Base-by-base conservation (phyloP, 1,284 basidiomycete species). In the Ceratorhiza oryzae-sativae region DNA sequence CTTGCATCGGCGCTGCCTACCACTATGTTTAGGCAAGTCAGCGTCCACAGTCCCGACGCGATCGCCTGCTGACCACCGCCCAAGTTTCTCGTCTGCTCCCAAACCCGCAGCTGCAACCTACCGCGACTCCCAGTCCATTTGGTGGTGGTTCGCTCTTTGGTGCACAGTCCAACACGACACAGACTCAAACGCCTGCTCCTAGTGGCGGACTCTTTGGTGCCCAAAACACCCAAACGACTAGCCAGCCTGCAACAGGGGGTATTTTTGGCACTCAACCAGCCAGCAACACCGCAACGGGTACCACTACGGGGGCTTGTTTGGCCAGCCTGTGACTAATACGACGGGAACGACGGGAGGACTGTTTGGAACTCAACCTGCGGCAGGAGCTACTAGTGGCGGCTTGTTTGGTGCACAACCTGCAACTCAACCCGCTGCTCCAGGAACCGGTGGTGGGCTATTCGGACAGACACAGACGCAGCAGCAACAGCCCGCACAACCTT, bases 101-200 rank as follows among this genome's bases (percentile, higher is more conserved):
- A 42, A 41, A 10, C 39, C 36, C 36, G 62, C 46, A 3, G 53
- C 65, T 23, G 20, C 51, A 27, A 20, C 65, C 60, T 1, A 32
- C 60, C 9, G 23, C 60, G 2, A 46, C 63, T 23, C 27, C 63
- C 12, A 55, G 32, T n/a, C 48, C 63, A 41, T 70, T 70, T 34
- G 65, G 65, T 18, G 65, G 65, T 18, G 65, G 51, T 15, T 70
- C 65, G 20, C 56, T 71, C 34, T 71, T 71, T 55, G 70, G 70
- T 18, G 36, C 36, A 12, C 70, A 71, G 46, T 5, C 70, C 42
- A 71, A 46, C 12, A 10, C 46, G 45, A 51, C 70, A 36, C 55
- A 58, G 46, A 27, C 67, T 36, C 53, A 56, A 20, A 46, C 67
- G 30, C 32, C 55, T 8, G 41, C 55, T n/a, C 9, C 42, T 45